A percentile compares a stretch with the other conserved stretches of the same genome.
Conservation (phyloP, 129 eudicot genomes). For the Flaveria linearis region DNA sequence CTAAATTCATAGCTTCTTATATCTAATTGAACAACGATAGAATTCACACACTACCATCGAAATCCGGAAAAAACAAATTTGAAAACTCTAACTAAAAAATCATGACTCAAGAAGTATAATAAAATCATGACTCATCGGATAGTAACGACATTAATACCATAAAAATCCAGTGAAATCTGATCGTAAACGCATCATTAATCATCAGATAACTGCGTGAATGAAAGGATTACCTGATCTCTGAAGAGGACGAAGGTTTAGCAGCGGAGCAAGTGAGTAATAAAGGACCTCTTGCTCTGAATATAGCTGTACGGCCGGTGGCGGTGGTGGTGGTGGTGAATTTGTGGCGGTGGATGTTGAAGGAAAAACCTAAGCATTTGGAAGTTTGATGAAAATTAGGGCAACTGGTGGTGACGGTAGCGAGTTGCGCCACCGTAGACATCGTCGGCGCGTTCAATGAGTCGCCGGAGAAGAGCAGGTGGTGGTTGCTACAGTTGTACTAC, state of each 20-base stretch:
- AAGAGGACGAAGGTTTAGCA: slow-evolving; percentile 59
- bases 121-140: too few relatives aligned
- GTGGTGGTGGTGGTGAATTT: slow-evolving; percentile 30
- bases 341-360: slow-evolving; percentile 37
- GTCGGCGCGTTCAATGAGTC: neutral
- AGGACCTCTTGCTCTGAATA: slow-evolving; percentile 24
- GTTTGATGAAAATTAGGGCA: slow-evolving; percentile 31
- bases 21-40: slow-evolving; percentile 2
- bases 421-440: slow-evolving; percentile 50
- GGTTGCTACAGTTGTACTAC: slow-evolving; percentile 12
- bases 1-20: slow-evolving; percentile 8
- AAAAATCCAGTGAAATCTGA: slow-evolving; percentile 3
- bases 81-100: neutral
- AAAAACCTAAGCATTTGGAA: slow-evolving; percentile 35
- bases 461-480: slow-evolving; percentile 14
- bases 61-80: neutral
- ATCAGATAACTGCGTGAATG: neutral
- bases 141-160: neutral
- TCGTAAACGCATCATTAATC: neutral
- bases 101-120: neutral
- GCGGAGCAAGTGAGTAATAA: slow-evolving; percentile 59
- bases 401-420: slow-evolving; percentile 30
- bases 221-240: slow-evolving; percentile 62
- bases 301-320: slow-evolving; percentile 14
- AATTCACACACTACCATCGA: neutral